phyloP scores from a whole-genome alignment of 2,329 filamentous ascomycete genomes.

The Exophiala sp. region DNA sequence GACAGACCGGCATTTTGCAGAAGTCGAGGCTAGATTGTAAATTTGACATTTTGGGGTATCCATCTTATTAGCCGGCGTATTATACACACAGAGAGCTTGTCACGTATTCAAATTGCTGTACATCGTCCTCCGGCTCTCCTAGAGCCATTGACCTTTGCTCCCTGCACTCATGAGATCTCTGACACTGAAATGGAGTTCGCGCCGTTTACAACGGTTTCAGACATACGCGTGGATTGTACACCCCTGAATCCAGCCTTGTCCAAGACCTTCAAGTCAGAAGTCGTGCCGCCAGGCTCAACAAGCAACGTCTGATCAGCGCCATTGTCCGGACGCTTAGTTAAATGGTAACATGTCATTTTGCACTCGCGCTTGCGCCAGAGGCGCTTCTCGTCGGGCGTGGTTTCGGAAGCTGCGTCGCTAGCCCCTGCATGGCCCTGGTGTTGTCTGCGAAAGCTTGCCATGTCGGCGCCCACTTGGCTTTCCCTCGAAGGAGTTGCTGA shows the following conservation, averaged over 20 bases:
- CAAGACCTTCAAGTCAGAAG: not conserved
- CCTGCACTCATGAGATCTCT: too few relatives aligned
- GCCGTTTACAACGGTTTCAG: too few relatives aligned
- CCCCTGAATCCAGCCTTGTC: not conserved
- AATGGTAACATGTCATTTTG: not conserved
- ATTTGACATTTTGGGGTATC: slow-evolving; percentile 7
- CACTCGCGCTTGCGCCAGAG: not conserved
- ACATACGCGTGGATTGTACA: too few relatives aligned
- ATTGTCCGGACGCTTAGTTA: too few relatives aligned
- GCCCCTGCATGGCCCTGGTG: slow-evolving; percentile 12
- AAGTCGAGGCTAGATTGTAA: slow-evolving; percentile 74
- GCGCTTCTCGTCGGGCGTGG: not conserved
- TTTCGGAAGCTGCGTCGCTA: not conserved
- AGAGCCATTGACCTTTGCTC: too few relatives aligned
- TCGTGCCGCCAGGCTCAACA: too few relatives aligned
- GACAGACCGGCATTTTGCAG: slow-evolving; percentile 61
- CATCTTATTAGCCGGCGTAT: not conserved
- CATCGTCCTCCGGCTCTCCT: too few relatives aligned
- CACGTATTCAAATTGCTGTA: not conserved
- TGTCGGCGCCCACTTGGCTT: slow-evolving; percentile 55
- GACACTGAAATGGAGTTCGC: too few relatives aligned
- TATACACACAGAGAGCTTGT: not conserved
- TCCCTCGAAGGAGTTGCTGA: slow-evolving; percentile 51
- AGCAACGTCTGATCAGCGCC: too few relatives aligned
- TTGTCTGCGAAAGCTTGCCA: slow-evolving; percentile 37